Conservation (phyloP, 495 filamentous ascomycete genomes). For the Usnea hakonensis region DNA sequence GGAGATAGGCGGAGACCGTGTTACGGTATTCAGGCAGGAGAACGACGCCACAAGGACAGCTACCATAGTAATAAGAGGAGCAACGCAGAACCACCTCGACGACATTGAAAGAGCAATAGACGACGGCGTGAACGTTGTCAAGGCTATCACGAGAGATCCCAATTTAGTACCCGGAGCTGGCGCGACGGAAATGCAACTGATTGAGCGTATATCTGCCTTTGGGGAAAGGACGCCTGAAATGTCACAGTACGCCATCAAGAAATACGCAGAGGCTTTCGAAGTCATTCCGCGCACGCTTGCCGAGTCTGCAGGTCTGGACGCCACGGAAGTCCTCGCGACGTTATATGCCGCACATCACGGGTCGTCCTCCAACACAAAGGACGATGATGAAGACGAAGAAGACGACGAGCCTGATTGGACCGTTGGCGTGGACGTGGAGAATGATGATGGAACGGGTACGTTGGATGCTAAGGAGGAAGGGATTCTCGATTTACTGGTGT, state of each 20-base stretch:
- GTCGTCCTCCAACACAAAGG: slow-evolving; percentile 30
- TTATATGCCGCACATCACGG: slow-evolving; percentile 91
- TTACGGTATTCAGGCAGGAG: slow-evolving; percentile 98
- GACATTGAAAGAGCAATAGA: slow-evolving; percentile 97
- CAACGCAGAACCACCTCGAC: slow-evolving; percentile 95
- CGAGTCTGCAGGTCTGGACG: slow-evolving; percentile 90
- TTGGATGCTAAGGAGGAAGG: slow-evolving; percentile 82
- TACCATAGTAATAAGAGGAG: slow-evolving; percentile 89
- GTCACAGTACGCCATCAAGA: slow-evolving; percentile 90
- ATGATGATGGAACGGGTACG: slow-evolving; percentile 68
- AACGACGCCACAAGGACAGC: slow-evolving; percentile 85
- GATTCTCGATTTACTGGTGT: slow-evolving; percentile 83
- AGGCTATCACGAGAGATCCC: slow-evolving; percentile 91
- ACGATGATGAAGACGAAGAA: slow-evolving; percentile 30
- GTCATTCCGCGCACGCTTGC: slow-evolving; percentile 89
- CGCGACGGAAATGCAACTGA: slow-evolving; percentile 90
- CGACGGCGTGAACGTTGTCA: slow-evolving; percentile 97
- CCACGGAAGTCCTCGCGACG: slow-evolving; percentile 84
- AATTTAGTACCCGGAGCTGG: slow-evolving; percentile 90
- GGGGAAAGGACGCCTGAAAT: slow-evolving; percentile 89
- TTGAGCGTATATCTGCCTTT: slow-evolving; percentile 80
- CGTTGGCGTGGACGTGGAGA: slow-evolving; percentile 89
- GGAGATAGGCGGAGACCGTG: slow-evolving; percentile 96
- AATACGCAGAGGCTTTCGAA: slow-evolving; percentile 96
- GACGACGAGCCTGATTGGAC: slow-evolving; percentile 68